Base-by-base conservation (phyloP, 2,329 filamentous ascomycete species). In the Fusarium sp. region DNA sequence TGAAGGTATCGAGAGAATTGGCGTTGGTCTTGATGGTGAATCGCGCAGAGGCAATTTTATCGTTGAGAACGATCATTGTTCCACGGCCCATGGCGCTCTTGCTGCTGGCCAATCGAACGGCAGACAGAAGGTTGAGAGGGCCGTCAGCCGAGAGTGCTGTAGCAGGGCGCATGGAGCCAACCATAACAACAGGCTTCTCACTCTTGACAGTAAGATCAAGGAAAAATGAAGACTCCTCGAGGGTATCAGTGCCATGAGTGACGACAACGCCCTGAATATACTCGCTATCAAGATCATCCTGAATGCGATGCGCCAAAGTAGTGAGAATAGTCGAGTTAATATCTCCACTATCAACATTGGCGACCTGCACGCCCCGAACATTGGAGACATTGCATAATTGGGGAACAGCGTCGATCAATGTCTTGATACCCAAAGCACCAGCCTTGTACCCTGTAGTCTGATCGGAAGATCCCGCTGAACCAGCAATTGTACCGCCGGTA, bases 191-290 rank as follows among this genome's bases (percentile, higher is more conserved):
- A 1, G 89, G 89, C 76, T 91, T 90, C 41, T 81, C 81, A 27
- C 84, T 87, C 67, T 84, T 84, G 13, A 90, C 76, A 0, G 87
- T 88, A 4, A 87, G 77, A 57, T 90, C 86, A 8, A 91, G 78
- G 80, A 90, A 90, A 80, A 90, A 90, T 6, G 88, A 85, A 0
- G 86, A 85, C 75, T 90, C 89, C 73, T 90, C 89, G 1, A 91
- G 81, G 0, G 87, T 89, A 73, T 92, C 89, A 12, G 90, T 91
- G 37, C 89, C 89, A 70, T 91, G 89, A 0, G 89, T 90, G 49
- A 92, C 80, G 5, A 90, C 86, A 6, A 86, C 86, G n/a, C 85
- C 88, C 78, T 80, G 76, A 20, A 76, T 78, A 23, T 78, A 58
- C 7, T 80, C 79, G 41, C 71, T 75, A 26, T 84, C 82, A 3